These are phyloP conservation scores for Suhomyces maxii DNA, from an alignment of 1,139 yeast species.

Conservation along the genomic window DNA sequence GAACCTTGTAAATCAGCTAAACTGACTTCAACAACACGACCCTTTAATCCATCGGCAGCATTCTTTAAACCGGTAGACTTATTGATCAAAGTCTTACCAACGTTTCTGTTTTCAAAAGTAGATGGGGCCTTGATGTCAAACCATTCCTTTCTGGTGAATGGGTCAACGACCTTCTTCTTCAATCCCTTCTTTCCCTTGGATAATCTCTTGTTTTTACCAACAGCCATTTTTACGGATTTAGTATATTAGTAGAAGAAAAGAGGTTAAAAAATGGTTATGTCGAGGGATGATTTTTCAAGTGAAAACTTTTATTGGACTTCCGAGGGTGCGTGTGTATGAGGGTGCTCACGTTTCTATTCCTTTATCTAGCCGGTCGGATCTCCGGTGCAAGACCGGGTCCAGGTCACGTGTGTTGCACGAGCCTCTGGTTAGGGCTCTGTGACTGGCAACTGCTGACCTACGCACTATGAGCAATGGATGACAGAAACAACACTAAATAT, in stretches of 20 bases:
- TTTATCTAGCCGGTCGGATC: conserved; percentile 1
- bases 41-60: conserved; percentile 55
- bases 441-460: no score
- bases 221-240: conserved; percentile 39
- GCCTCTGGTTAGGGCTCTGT: conserved; percentile 4
- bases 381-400: background rate
- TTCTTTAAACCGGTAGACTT: conserved; percentile 53
- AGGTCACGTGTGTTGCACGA: conserved; percentile 2
- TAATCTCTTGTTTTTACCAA: conserved; percentile 55
- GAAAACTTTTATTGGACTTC: conserved; percentile 12
- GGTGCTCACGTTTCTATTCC: conserved; percentile 3
- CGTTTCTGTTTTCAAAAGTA: conserved; percentile 52
- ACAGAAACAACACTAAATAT: no score
- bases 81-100: conserved; percentile 53
- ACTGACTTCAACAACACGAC: conserved; percentile 51
- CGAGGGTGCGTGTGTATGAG: conserved; percentile 1
- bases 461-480: no score
- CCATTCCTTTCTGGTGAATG: conserved; percentile 56
- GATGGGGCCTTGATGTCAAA: conserved; percentile 55
- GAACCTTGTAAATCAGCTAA: conserved; percentile 55
- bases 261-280: background rate
- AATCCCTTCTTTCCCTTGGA: conserved; percentile 55
- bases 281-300: background rate
- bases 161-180: conserved; percentile 54
- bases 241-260: background rate